phyloP scores from a whole-genome alignment of 78 protist genomes.

The Dictyostelium citrinum region DNA sequence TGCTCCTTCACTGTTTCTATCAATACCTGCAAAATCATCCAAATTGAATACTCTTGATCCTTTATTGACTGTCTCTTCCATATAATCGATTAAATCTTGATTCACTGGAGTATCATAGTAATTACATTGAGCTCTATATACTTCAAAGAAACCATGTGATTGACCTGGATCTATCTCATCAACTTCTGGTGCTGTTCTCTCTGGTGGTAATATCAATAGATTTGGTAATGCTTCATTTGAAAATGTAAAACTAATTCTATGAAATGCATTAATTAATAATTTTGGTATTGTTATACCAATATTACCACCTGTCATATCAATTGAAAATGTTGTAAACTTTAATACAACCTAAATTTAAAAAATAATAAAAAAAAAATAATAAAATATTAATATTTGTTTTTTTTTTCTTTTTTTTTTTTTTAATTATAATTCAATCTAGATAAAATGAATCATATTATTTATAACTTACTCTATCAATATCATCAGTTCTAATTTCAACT shows the following conservation, averaged over 20 bases:
- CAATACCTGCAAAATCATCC: constrained; percentile 75
- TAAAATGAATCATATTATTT: too few relatives aligned
- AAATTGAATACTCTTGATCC: constrained; percentile 54
- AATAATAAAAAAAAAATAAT: background rate
- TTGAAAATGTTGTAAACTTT: constrained; percentile 38
- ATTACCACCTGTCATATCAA: constrained; percentile 43
- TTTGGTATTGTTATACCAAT: constrained; percentile 65
- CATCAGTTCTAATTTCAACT: constrained; percentile 70
- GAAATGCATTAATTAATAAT: constrained; percentile 61
- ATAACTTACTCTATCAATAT: constrained; percentile 32
- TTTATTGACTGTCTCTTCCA: constrained; percentile 34
- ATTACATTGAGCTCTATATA: constrained; percentile 73
- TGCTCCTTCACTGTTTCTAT: constrained; percentile 19
- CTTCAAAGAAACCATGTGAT: constrained; percentile 73
- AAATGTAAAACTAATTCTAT: constrained; percentile 69
- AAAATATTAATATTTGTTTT: too few relatives aligned
- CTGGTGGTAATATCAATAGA: constrained; percentile 48
- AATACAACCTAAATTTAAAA: constrained; percentile 7
- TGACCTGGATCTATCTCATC: constrained; percentile 61
- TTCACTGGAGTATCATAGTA: constrained; percentile 32
- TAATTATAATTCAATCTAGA: too few relatives aligned
- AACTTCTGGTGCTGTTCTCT: constrained; percentile 61
- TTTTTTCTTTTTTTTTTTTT: too few relatives aligned
- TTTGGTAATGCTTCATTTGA: constrained; percentile 61
- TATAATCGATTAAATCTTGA: constrained; percentile 30